phyloP scores from a whole-genome alignment of 1,284 basidiomycete genomes.

The Tilletia walkeri region DNA sequence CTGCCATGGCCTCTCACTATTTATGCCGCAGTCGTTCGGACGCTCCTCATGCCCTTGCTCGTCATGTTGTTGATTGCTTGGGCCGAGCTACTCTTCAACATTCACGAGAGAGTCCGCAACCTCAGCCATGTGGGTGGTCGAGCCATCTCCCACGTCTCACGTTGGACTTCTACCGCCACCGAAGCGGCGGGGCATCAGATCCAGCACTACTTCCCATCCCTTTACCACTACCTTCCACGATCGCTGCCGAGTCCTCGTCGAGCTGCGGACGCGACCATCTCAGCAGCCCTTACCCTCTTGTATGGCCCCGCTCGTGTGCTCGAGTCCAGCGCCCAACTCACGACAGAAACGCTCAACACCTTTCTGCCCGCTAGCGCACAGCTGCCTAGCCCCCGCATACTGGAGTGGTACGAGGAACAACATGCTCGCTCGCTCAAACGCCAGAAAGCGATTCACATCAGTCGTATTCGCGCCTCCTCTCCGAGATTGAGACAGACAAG shows the following conservation, averaged over 20 bases:
- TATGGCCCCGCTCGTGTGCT: constrained; percentile 1
- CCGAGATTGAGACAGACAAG: background rate
- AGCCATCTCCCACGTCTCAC: background rate
- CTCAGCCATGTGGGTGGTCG: background rate
- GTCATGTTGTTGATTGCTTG: background rate
- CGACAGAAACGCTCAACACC: background rate
- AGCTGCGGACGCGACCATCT: background rate
- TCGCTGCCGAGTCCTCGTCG: background rate
- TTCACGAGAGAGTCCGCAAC: background rate
- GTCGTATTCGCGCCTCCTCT: background rate
- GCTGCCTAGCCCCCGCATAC: constrained; percentile 6
- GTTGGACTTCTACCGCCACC: background rate
- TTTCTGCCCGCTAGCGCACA: background rate
- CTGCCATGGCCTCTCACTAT: constrained; percentile 3
- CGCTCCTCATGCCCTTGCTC: background rate
- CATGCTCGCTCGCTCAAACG: constrained; percentile 4
- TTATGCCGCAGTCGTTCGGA: background rate
- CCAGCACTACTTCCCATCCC: background rate
- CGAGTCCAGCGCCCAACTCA: constrained; percentile 3
- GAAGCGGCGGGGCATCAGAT: background rate
- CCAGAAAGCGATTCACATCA: background rate
- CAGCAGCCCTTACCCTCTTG: background rate
- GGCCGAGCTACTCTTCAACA: background rate
- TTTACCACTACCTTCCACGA: background rate
- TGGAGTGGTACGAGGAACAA: constrained; percentile 8